These are phyloP conservation scores for Alternaria ethzedia DNA, from an alignment of 2,329 filamentous ascomycete species.

Conservation along the genomic window DNA sequence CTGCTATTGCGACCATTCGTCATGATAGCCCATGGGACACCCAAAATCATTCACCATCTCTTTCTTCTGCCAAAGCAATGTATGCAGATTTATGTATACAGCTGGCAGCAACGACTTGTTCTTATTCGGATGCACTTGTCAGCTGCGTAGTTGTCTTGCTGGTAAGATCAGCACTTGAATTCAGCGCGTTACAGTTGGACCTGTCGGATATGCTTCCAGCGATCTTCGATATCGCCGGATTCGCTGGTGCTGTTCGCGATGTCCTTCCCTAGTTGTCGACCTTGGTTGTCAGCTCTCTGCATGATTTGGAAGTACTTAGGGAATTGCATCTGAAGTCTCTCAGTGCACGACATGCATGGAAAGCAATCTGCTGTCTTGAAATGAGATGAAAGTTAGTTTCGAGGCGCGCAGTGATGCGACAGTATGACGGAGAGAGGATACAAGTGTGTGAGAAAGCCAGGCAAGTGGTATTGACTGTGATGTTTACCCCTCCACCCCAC, in stretches of 20 bases:
- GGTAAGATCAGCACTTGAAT: not conserved
- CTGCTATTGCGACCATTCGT: too few species aligned
- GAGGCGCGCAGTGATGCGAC: not conserved
- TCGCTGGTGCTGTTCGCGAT: fast-evolving
- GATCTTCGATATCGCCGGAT: not conserved
- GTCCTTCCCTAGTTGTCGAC: not conserved
- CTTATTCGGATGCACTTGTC: fast-evolving
- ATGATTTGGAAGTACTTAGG: not conserved
- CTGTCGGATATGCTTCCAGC: not conserved
- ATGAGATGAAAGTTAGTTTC: not conserved
- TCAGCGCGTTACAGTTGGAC: not conserved
- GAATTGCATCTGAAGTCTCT: fast-evolving
- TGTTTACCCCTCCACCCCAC: slow-evolving; percentile 6
- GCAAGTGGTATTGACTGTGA: not conserved
- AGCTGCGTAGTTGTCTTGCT: not conserved
- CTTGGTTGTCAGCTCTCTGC: not conserved
- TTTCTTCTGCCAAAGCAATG: fast-evolving
- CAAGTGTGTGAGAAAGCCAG: not conserved
- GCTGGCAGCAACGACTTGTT: fast-evolving
- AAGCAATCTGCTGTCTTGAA: not conserved
- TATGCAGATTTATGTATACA: not conserved
- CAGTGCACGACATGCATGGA: too few species aligned
- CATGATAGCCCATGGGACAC: fast-evolving
- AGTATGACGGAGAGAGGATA: not conserved
- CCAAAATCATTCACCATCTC: not conserved